phyloP scores from a whole-genome alignment of 2,329 filamentous ascomycete genomes.

The Aspergillus flavus region DNA sequence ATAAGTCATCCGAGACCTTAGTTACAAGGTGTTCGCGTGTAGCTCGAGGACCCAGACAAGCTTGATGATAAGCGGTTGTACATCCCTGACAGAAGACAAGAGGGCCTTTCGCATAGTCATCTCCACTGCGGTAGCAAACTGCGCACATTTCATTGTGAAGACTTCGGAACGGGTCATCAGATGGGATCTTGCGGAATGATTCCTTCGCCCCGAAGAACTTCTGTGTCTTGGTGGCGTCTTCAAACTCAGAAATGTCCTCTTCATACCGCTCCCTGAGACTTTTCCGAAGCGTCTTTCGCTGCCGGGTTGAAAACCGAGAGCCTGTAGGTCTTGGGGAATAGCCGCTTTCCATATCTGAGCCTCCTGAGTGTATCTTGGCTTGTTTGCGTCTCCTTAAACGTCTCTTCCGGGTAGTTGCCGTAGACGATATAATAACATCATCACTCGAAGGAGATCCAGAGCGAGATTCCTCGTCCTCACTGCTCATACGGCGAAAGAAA shows the following conservation, averaged over 20 bases:
- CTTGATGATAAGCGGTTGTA: conserved; percentile 77
- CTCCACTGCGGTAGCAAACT: conserved; percentile 63
- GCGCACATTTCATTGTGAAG: conserved; percentile 74
- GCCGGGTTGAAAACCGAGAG: conserved; percentile 36
- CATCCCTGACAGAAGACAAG: conserved; percentile 92
- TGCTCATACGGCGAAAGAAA: conserved; percentile 22
- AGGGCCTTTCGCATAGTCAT: conserved; percentile 62
- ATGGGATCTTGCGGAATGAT: conserved; percentile 65
- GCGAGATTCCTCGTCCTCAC: conserved; percentile 19
- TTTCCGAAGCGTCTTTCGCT: conserved; percentile 29
- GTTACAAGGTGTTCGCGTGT: conserved; percentile 85
- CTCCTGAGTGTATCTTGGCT: conserved; percentile 11
- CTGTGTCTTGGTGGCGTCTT: conserved; percentile 49
- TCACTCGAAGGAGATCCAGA: conserved; percentile 24
- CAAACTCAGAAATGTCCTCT: conserved; percentile 41
- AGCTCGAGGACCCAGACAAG: conserved; percentile 74
- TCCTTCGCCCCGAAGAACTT: conserved; percentile 68
- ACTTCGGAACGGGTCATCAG: conserved; percentile 67
- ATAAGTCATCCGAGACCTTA: conserved; percentile 74
- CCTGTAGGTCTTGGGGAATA: conserved; percentile 10
- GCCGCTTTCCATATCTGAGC: conserved; percentile 18
- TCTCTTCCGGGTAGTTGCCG: conserved; percentile 15
- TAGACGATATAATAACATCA: conserved; percentile 23
- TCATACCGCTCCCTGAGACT: conserved; percentile 50
- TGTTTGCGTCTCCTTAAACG: conserved; percentile 13